phyloP scores from a whole-genome alignment of 2,329 filamentous ascomycete species.

The Aphanocladium album region DNA sequence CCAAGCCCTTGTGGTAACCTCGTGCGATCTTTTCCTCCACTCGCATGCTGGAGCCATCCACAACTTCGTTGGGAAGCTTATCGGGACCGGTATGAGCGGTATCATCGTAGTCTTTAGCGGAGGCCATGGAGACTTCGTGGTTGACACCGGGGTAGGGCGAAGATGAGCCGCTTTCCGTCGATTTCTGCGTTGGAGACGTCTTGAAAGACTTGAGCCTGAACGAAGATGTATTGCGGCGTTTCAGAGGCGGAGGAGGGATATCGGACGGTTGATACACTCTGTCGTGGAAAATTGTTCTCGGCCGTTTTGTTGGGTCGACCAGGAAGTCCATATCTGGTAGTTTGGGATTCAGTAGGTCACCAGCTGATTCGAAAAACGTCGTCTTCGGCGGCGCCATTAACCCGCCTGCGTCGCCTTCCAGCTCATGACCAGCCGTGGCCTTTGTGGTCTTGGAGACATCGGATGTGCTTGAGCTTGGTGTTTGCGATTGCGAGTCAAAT shows the following conservation, averaged over 20 bases:
- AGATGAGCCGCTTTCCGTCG: conserved; percentile 25
- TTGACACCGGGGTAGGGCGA: conserved; percentile 30
- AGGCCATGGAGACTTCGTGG: conserved; percentile 41
- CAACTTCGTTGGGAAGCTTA: conserved; percentile 31
- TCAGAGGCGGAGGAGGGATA: conserved; percentile 75
- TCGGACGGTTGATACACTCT: conserved; percentile 90
- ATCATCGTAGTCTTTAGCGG: conserved; percentile 49
- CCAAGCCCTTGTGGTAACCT: conserved; percentile 85
- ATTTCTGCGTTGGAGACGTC: conserved; percentile 19
- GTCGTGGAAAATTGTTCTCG: conserved; percentile 93
- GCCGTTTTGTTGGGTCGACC: conserved; percentile 73
- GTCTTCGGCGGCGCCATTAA: conserved; percentile 77
- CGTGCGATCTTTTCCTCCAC: conserved; percentile 97
- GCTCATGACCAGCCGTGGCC: conserved; percentile 48
- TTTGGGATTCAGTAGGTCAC: conserved; percentile 86
- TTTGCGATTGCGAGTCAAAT: conserved; percentile 27
- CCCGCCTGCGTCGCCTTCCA: conserved; percentile 36
- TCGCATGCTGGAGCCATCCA: conserved; percentile 67
- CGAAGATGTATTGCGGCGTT: conserved; percentile 43
- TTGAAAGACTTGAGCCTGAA: conserved; percentile 27
- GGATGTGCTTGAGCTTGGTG: conserved; percentile 16
- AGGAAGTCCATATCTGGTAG: conserved; percentile 77
- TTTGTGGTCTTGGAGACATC: conserved; percentile 22
- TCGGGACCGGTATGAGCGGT: conserved; percentile 41
- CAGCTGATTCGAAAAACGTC: conserved; percentile 90